Evolutionary conservation across 2,329 filamentous ascomycete genomes (phyloP), one percentile per base, ranked within the genome.

Genomic region (Colletotrichum sp.): DNA sequence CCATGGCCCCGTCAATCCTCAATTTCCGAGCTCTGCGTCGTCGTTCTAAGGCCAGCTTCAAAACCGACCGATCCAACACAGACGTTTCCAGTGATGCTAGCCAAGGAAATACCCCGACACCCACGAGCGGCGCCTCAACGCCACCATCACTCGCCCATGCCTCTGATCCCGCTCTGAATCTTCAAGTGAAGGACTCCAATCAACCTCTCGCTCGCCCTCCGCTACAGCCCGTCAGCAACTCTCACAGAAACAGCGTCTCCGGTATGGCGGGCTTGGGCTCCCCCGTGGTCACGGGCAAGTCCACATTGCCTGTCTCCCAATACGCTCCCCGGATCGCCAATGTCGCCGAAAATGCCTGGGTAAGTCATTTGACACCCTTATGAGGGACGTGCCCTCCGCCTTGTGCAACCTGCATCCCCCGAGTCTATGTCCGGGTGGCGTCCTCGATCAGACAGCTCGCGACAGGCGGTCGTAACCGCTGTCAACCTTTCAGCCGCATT

Each of bases 321-420:
- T 96, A 95, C 85, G 94, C 95, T 34, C 96, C 96, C 28, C 92
- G 92, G 80, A 91, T 98, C 52, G 87, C 93, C 59, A 98, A 96
- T 39, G 88, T 98, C 52, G 89, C 92, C 12, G 95, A 98, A 78
- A 95, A 94, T 79, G 93, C 95, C 75, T 98, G 95, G 94, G 96
- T 98, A 90, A 80, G 93, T 70, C 9, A 67, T 66, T 30, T n/a
- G 24, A 69, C 24, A 22, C 28, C 48, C 26, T n/a, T 22, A 15
- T 28, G 44, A 26, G 28, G 30, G 22, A 48, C 48, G 55, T 68
- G 68, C 55, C 66, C 32, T 26, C 5, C 26, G 36, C 15, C 24
- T 22, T 15, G 48, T 65, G 67, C 30, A 30, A 59, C n/a, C 44
- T 48, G 32, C 28, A 59, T 71, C 59, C 10, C 24, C n/a, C 44